phyloP scores from a whole-genome alignment of 2,329 filamentous ascomycete species.

The Gliomastix tumulicola region DNA sequence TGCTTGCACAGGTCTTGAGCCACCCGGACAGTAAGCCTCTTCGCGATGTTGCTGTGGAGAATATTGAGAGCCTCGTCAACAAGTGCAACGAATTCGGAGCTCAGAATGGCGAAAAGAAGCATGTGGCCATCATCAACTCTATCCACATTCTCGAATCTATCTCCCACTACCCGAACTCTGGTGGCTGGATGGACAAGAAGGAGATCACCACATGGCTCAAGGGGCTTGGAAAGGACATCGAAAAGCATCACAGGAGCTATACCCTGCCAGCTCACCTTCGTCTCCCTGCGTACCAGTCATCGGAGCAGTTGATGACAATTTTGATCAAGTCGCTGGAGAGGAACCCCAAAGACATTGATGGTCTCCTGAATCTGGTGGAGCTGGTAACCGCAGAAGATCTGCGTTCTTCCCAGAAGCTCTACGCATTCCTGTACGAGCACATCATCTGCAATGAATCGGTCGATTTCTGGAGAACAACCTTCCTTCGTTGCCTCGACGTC shows the following conservation, averaged over 20 bases:
- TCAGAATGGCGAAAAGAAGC: constrained; percentile 63
- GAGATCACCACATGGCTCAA: constrained; percentile 55
- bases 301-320: constrained; percentile 80
- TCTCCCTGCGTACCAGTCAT: constrained; percentile 80
- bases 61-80: constrained; percentile 65
- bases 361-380: constrained; percentile 78
- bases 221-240: constrained; percentile 68
- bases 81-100: constrained; percentile 56
- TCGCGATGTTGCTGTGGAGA: constrained; percentile 65
- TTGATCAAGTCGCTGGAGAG: constrained; percentile 74
- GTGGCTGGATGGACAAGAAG: constrained; percentile 65
- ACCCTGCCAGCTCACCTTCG: constrained; percentile 66
- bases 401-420: constrained; percentile 67
- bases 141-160: constrained; percentile 81
- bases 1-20: constrained; percentile 80
- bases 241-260: constrained; percentile 65
- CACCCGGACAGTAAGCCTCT: constrained; percentile 69
- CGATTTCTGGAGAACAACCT: constrained; percentile 75
- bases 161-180: constrained; percentile 56
- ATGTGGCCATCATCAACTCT: constrained; percentile 71
- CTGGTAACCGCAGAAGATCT: constrained; percentile 78
- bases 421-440: constrained; percentile 75
- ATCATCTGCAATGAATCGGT: constrained; percentile 81
- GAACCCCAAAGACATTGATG: constrained; percentile 70
- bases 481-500: constrained; percentile 80